Evolutionary conservation across 306 rosid species (phyloP), one percentile per base, ranked within the genome.

Genomic region (Cucumis hystrix): DNA sequence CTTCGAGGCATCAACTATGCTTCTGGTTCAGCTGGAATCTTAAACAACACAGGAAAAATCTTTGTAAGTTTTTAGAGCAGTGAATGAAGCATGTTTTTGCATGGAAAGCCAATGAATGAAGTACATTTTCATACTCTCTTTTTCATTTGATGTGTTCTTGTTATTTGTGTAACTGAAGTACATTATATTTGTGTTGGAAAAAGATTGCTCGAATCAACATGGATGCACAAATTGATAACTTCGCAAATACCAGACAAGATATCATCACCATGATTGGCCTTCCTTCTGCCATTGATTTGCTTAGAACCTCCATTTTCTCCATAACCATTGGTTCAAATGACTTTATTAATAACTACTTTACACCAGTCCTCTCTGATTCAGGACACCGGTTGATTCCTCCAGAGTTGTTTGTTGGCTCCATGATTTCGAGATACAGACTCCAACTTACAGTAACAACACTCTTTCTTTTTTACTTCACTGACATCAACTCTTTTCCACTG

Each of bases 1-100:
- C 81, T 92, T 64, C 79, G 78, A 56, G 97, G 94, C 45, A 91
- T 86, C 40, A 92, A 92, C 62, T 90, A 90, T 82, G 97, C 94
- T 40, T 92, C 94, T 30, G 94, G 94, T 20, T 90, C 89, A 13
- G 80, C 87, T 82, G 94, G 96, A 76, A 89, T 90, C 87, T 87
- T 90, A 40, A 93, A 92, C 58, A 6, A 56, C 30, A 90, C 91
- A 1, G 98, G 94, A 45, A 52, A 79, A 54, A 51, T 82, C 40
- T 90, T 89, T 78, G 96, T 89, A 79, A 87, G 84, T 79, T 80
- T 77, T 20, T 84, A 23, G 73, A 81, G 57, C 47, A 16, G 2
- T 68, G 49, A 3, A 10, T 58, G 17, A 52, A 37, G 56, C 66
- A 11, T 20, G 52, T 35, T 37, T 68, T 43, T 43, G 16, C n/a